Conservation (phyloP, 805 yeast genomes). For the Diddensiella caesifluorescens region DNA sequence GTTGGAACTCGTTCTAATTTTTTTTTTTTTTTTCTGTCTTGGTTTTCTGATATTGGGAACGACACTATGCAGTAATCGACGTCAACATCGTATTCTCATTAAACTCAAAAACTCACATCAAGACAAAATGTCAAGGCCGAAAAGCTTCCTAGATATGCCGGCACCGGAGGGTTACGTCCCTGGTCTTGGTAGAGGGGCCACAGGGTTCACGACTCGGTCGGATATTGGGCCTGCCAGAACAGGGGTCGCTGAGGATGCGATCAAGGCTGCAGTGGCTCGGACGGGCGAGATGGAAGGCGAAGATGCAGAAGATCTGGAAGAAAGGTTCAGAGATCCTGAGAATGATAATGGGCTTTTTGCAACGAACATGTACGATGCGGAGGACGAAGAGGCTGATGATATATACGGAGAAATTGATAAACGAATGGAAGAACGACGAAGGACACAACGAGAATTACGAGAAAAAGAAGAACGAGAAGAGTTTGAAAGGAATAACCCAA, state of each 20-base stretch:
- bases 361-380: conserved; percentile 37
- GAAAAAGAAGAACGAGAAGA: conserved; percentile 25
- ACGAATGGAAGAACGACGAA: conserved; percentile 34
- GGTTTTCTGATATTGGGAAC: background rate
- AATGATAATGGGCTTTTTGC: conserved; percentile 34
- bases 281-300: conserved; percentile 24
- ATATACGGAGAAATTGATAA: conserved; percentile 64
- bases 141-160: conserved; percentile 65
- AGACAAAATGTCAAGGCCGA: background rate
- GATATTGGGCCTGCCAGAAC: conserved; percentile 53
- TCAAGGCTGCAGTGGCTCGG: conserved; percentile 21
- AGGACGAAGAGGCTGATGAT: conserved; percentile 73
- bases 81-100: background rate
- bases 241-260: conserved; percentile 36
- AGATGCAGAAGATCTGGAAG: conserved; percentile 29
- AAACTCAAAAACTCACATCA: background rate
- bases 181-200: conserved; percentile 93
- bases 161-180: conserved; percentile 90
- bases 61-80: too few relatives aligned
- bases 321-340: conserved; percentile 29
- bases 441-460: conserved; percentile 26
- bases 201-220: conserved; percentile 84
- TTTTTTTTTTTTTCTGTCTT: background rate
- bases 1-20: background rate
- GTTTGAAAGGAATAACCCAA: conserved; percentile 25